Evolutionary conservation across 2,329 filamentous ascomycete species (phyloP).

Genomic region (Pyrenophora teres): DNA sequence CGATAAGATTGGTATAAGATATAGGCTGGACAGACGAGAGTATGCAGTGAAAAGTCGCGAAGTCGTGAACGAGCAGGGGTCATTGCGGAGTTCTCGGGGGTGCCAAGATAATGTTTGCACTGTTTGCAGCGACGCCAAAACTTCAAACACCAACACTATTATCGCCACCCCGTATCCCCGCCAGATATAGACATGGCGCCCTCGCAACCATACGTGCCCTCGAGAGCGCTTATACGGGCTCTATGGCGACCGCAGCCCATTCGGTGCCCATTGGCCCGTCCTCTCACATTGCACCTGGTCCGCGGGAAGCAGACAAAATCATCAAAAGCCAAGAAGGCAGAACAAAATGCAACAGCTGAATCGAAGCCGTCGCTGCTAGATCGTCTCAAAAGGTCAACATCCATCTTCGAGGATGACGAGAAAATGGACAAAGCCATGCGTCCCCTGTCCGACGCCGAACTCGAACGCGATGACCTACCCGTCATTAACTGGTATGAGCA

Average conservation of each 20-base stretch:
- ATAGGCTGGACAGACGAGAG: neutral
- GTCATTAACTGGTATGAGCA: constrained; percentile 38
- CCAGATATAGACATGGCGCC: constrained; percentile 17
- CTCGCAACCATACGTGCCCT: constrained; percentile 33
- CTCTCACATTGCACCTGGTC: constrained; percentile 18
- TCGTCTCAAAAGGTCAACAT: constrained; percentile 4
- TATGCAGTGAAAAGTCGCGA: neutral
- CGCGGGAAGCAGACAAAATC: constrained; percentile 32
- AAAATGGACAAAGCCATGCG: constrained; percentile 13
- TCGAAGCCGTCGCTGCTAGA: constrained; percentile 2
- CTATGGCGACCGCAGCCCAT: constrained; percentile 27
- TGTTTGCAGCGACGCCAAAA: constrained; percentile 13
- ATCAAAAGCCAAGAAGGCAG: constrained; percentile 7
- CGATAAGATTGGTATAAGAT: no score
- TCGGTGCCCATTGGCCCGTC: constrained; percentile 26
- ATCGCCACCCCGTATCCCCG: neutral
- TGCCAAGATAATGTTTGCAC: constrained; percentile 32
- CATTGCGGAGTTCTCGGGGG: constrained; percentile 28
- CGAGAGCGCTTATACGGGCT: constrained; percentile 30
- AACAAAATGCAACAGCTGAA: constrained; percentile 3
- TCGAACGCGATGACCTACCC: constrained; percentile 28
- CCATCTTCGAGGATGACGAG: constrained; percentile 10
- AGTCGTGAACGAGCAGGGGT: neutral
- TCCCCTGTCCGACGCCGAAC: constrained; percentile 24
- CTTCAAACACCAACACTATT: constrained; percentile 4